These are phyloP conservation scores for Fusarium dlaminii DNA, from an alignment of 2,329 filamentous ascomycete species.

Conservation along the genomic window DNA sequence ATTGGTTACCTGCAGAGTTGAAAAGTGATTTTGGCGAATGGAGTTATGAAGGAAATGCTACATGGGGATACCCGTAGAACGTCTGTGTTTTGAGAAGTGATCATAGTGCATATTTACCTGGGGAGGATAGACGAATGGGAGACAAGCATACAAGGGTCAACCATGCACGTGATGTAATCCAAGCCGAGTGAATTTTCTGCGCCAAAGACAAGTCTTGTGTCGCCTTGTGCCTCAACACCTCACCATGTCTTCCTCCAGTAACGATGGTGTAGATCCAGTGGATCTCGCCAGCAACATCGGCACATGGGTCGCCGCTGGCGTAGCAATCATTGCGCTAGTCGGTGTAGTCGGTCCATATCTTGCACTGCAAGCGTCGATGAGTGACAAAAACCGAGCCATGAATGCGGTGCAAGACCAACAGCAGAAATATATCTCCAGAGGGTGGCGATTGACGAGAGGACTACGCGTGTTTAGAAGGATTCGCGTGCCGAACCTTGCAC, in stretches of 20 bases:
- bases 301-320: background rate
- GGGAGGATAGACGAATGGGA: background rate
- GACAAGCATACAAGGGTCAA: background rate
- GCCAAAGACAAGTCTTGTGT: too few species aligned
- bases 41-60: background rate
- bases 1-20: background rate
- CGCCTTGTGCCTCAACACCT: fast-evolving
- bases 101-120: background rate
- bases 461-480: background rate
- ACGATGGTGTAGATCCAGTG: background rate
- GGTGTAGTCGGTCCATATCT: background rate
- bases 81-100: background rate
- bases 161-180: background rate
- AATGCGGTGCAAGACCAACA: background rate
- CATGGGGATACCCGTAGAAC: background rate
- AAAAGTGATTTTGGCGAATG: background rate
- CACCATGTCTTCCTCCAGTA: background rate
- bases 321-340: background rate
- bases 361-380: background rate
- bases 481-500: background rate
- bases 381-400: background rate
- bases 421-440: background rate
- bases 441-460: background rate
- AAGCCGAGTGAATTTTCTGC: background rate
- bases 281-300: background rate